These are phyloP conservation scores for Cutaneotrichosporon sp. DNA, from an alignment of 1,284 basidiomycete genomes.

Conservation along the genomic window DNA sequence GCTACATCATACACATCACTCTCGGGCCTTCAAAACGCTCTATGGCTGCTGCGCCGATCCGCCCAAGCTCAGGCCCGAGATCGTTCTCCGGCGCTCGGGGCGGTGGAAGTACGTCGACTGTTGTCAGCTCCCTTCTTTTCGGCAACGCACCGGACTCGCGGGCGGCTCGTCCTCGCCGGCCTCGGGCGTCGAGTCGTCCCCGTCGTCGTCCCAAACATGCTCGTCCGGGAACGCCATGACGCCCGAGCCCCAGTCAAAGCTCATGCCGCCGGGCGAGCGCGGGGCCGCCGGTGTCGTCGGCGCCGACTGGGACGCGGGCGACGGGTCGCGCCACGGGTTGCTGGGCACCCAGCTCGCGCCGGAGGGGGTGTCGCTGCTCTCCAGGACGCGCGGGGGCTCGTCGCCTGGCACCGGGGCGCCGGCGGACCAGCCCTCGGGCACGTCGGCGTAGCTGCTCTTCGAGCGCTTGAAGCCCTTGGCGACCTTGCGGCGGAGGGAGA, in stretches of 20 bases:
- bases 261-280: conserved; percentile 15
- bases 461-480: conserved; percentile 41
- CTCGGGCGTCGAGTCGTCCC: conserved; percentile 49
- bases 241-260: conserved; percentile 56
- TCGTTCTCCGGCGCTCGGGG: conserved; percentile 27
- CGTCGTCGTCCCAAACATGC: conserved; percentile 61
- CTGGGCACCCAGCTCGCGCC: conserved; percentile 7
- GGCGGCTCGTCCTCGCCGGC: conserved; percentile 31
- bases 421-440: conserved; percentile 3
- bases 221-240: conserved; percentile 75
- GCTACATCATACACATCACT: background rate
- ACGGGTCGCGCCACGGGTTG: conserved; percentile 49
- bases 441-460: conserved; percentile 8
- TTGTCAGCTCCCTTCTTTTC: background rate
- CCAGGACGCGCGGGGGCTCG: background rate
- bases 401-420: conserved; percentile 1
- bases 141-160: conserved; percentile 21
- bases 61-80: conserved; percentile 7
- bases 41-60: background rate
- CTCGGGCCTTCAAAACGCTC: background rate
- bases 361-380: background rate
- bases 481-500: conserved; percentile 49
- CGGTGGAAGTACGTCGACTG: conserved; percentile 58
- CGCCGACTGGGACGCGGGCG: conserved; percentile 4
- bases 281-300: background rate